Conservation (phyloP, 768 basidiomycete genomes). For the Rhodotorula paludigena region DNA sequence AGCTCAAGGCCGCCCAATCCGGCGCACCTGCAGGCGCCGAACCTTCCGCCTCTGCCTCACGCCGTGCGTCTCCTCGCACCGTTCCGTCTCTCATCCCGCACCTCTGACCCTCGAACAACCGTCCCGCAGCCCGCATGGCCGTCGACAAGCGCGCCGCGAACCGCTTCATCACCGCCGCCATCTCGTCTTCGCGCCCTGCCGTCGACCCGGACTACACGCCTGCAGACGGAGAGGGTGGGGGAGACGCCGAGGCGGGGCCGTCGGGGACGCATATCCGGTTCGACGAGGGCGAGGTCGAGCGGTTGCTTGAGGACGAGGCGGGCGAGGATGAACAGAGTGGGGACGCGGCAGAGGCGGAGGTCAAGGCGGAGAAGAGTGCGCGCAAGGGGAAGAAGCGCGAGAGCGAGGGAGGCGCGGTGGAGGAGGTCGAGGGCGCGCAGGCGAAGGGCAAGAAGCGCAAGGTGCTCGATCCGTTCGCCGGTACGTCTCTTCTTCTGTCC, state of each 20-base stretch:
- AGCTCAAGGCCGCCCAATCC: constrained; percentile 70
- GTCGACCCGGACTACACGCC: constrained; percentile 29
- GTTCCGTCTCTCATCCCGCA: constrained; percentile 23
- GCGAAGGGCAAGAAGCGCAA: constrained; percentile 43
- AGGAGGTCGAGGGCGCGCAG: constrained; percentile 38
- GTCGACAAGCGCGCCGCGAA: constrained; percentile 73
- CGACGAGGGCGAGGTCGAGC: constrained; percentile 53
- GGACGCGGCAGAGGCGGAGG: not conserved
- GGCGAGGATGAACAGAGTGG: constrained; percentile 13
- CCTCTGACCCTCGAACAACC: not conserved
- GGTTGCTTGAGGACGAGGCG: constrained; percentile 52
- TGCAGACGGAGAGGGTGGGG: constrained; percentile 5
- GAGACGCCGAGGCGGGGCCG: constrained; percentile 6
- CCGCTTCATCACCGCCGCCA: constrained; percentile 65
- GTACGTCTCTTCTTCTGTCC: constrained; percentile 47
- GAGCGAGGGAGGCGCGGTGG: not conserved
- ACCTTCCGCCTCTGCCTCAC: not conserved
- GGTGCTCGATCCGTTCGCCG: constrained; percentile 63
- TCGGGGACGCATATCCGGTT: constrained; percentile 30
- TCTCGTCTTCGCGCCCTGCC: constrained; percentile 5
- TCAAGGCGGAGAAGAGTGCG: not conserved
- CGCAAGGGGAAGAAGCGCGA: too few species aligned
- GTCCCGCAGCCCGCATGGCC: constrained; percentile 48
- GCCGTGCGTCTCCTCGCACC: constrained; percentile 51
- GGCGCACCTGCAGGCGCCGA: constrained; percentile 44